These are phyloP conservation scores for Pseudevernia furfuracea DNA, from an alignment of 495 filamentous ascomycete species.

Conservation along the genomic window DNA sequence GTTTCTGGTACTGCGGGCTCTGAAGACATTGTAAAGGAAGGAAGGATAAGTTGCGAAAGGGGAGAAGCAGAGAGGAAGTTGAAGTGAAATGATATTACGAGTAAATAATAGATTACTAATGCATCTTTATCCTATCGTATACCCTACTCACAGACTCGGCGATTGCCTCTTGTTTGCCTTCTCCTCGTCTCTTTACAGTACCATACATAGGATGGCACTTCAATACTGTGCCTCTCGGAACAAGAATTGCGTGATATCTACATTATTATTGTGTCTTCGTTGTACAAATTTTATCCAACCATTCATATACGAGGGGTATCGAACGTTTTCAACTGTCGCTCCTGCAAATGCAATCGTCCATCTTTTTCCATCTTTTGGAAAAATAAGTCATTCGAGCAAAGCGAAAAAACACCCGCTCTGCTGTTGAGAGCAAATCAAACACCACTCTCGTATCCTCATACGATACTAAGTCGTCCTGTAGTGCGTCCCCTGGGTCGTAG, in stretches of 20 bases:
- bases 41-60: neutral
- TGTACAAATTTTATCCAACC: neutral
- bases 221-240: neutral
- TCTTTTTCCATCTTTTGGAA: neutral
- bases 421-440: neutral
- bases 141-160: too few species aligned
- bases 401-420: neutral
- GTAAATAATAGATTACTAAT: too few species aligned
- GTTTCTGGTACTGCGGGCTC: constrained; percentile 67
- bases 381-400: constrained; percentile 12
- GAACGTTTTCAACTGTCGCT: neutral
- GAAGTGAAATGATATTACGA: too few species aligned
- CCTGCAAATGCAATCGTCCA: constrained; percentile 13
- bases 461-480: constrained; percentile 45
- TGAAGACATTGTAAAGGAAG: constrained; percentile 18
- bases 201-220: neutral
- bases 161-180: too few species aligned
- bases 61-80: neutral
- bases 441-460: constrained; percentile 28
- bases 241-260: neutral
- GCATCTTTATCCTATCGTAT: too few species aligned
- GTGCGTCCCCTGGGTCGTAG: constrained; percentile 50
- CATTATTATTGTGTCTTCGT: neutral
- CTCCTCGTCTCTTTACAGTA: too few species aligned
- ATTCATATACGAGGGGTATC: constrained; percentile 9